Base-by-base conservation (phyloP, 495 filamentous ascomycete genomes). In the Neurospora sp. region DNA sequence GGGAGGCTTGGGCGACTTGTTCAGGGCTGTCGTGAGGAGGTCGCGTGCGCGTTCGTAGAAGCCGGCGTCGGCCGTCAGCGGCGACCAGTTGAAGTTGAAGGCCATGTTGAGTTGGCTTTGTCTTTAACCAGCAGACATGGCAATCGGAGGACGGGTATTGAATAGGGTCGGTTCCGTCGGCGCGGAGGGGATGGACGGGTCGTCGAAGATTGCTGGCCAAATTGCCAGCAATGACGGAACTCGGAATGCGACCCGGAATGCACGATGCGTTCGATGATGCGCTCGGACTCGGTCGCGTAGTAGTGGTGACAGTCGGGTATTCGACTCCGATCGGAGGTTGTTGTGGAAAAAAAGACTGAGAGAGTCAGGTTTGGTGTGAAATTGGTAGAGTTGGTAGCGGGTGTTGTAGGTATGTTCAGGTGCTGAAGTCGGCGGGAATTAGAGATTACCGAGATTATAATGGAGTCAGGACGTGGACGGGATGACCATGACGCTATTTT, bases 31-130 rank as follows among this genome's bases (percentile, higher is more conserved):
- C 35, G 96, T 99, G 68, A 99, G 88, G 78, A 98, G 92, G 76
- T 97, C 94, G 80, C 94, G 92, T 69, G 96, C 96, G 78, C 94
- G 89, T 78, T 90, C 88, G 82, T 96, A 96, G 84, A 96, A 96
- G 71, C 86, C 86, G 80, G 93, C 94, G 85, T 97, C 93, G 76
- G 94, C 94, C 83, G 94, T 94, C 76, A 99, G 88, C 79, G 96
- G 96, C 88, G 94, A 97, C 96, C 96, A 99, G 94, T 98, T 99
- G 93, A 99, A 98, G 87, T 97, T 98, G 90, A 99, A 99, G 75
- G 96, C 95, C 96, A 99, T 99, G 84, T 82, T 82, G 83, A 82
- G 80, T 76, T 81, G 81, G 79, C 81, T 74, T 69, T n/a, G 44
- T 59, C 40, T 72, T 74, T 78, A 81, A 70, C 72, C 70, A 71